Evolutionary conservation across 495 filamentous ascomycete species (phyloP).

Genomic region (Penicillium paxilli): DNA sequence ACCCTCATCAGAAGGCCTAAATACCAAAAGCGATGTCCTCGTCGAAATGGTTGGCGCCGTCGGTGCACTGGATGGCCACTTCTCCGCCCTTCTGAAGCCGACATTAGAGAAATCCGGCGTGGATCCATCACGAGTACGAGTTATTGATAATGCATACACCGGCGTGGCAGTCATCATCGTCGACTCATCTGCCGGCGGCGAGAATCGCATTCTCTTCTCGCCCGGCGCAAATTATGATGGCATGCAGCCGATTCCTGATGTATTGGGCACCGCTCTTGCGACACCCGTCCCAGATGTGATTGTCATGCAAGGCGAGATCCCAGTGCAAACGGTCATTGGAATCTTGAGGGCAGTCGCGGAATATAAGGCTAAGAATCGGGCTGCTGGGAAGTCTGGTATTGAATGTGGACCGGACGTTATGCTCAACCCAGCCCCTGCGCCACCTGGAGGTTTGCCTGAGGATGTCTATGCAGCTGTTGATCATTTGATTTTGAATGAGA

Average conservation of each 20-base stretch:
- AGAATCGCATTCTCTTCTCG: conserved; percentile 84
- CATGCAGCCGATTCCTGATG: conserved; percentile 40
- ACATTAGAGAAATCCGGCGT: conserved; percentile 62
- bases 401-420: conserved; percentile 56
- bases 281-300: conserved; percentile 60
- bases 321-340: conserved; percentile 66
- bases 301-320: conserved; percentile 89
- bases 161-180: conserved; percentile 83
- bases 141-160: conserved; percentile 56
- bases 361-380: conserved; percentile 44
- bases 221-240: conserved; percentile 75
- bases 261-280: conserved; percentile 38
- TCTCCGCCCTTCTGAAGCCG: conserved; percentile 33
- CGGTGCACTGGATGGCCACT: conserved; percentile 58
- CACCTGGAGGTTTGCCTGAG: conserved; percentile 59
- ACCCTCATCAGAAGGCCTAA: conserved; percentile 17
- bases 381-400: conserved; percentile 45
- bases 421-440: conserved; percentile 85
- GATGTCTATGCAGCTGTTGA: conserved; percentile 68
- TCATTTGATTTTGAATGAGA: conserved; percentile 88
- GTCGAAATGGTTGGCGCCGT: conserved; percentile 85
- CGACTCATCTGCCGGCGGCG: conserved; percentile 72
- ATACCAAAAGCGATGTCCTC: conserved; percentile 45
- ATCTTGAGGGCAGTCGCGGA: conserved; percentile 49
- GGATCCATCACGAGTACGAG: conserved; percentile 54